Evolutionary conservation across 768 basidiomycete genomes (phyloP).

Genomic region (Tylopilus intermedius): DNA sequence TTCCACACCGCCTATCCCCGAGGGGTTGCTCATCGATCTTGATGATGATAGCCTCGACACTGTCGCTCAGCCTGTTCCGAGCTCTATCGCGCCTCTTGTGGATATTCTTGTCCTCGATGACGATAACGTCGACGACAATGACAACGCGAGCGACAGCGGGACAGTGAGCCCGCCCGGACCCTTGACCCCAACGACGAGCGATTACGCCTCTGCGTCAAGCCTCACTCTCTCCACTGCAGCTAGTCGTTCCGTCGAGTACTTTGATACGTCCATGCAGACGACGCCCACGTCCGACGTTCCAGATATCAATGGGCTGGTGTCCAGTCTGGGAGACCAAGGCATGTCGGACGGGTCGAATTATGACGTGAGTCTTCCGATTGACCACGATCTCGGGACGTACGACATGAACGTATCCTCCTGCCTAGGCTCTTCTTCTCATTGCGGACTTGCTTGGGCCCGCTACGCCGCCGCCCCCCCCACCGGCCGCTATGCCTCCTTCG

Average conservation of each 20-base stretch:
- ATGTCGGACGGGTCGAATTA: slow-evolving; percentile 50
- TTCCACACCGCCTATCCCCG: slow-evolving; percentile 35
- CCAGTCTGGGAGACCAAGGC: slow-evolving; percentile 45
- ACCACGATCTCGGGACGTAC: slow-evolving; percentile 19
- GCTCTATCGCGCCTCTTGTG: slow-evolving; percentile 15
- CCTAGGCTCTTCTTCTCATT: slow-evolving; percentile 55
- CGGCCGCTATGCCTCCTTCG: not conserved
- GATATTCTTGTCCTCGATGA: slow-evolving; percentile 24
- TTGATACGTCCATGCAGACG: slow-evolving; percentile 26
- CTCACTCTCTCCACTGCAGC: slow-evolving; percentile 24
- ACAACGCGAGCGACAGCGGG: slow-evolving; percentile 27
- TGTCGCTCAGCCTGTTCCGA: slow-evolving; percentile 5
- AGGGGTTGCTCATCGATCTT: slow-evolving; percentile 56
- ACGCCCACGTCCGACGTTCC: slow-evolving; percentile 38
- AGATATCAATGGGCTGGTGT: slow-evolving; percentile 60
- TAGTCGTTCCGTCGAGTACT: slow-evolving; percentile 25
- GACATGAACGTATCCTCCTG: slow-evolving; percentile 19
- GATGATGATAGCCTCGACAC: slow-evolving; percentile 37
- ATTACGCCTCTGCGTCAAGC: slow-evolving; percentile 25
- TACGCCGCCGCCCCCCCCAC: slow-evolving; percentile 15
- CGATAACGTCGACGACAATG: slow-evolving; percentile 19
- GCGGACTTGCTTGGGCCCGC: slow-evolving; percentile 60
- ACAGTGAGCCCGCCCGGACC: slow-evolving; percentile 31
- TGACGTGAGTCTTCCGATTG: slow-evolving; percentile 49
- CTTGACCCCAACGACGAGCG: slow-evolving; percentile 29